A percentile compares a stretch with the other conserved stretches of the same genome.
Evolutionary conservation across 345 rosid genomes (phyloP).

Genomic region (Dimocarpus longan): DNA sequence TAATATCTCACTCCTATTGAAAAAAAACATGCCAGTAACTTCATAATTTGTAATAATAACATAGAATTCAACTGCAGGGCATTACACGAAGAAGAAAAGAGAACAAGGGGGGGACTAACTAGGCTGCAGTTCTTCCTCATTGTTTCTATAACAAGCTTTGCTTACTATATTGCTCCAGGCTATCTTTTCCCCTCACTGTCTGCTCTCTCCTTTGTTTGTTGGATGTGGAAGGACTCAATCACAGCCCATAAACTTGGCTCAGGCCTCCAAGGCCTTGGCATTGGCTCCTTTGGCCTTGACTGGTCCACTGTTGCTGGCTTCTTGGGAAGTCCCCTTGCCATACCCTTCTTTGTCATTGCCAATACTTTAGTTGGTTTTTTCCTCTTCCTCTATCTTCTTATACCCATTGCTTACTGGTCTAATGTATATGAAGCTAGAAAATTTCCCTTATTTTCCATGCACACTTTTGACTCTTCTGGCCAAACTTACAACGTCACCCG

Average conservation of each 20-base stretch:
- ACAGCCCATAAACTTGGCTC: not conserved
- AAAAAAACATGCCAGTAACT: not conserved
- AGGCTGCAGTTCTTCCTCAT: conserved; percentile 55
- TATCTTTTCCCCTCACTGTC: conserved; percentile 46
- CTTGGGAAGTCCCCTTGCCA: conserved; percentile 26
- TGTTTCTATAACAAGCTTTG: conserved; percentile 46
- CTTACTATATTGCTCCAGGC: conserved; percentile 50
- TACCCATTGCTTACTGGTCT: conserved; percentile 43
- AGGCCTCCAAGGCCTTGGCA: conserved; percentile 6
- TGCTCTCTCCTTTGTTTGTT: conserved; percentile 48
- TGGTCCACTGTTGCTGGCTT: conserved; percentile 3
- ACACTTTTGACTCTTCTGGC: conserved; percentile 36
- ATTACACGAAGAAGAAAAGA: conserved; percentile 43
- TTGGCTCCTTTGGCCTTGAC: conserved; percentile 1
- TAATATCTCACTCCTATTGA: not conserved
- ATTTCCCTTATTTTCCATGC: conserved; percentile 45
- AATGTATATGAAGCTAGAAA: conserved; percentile 42
- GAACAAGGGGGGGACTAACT: conserved; percentile 41
- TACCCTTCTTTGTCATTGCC: conserved; percentile 24
- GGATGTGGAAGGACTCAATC: not conserved
- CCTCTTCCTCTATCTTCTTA: not conserved
- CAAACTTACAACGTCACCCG: conserved; percentile 27
- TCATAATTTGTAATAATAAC: not conserved
- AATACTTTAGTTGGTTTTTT: not conserved
- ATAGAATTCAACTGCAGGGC: conserved; percentile 31